Evolutionary conservation across 352 stramenopile species (phyloP), one percentile per base, ranked within the genome.

Genomic region (Aphanomyces euteiches): DNA sequence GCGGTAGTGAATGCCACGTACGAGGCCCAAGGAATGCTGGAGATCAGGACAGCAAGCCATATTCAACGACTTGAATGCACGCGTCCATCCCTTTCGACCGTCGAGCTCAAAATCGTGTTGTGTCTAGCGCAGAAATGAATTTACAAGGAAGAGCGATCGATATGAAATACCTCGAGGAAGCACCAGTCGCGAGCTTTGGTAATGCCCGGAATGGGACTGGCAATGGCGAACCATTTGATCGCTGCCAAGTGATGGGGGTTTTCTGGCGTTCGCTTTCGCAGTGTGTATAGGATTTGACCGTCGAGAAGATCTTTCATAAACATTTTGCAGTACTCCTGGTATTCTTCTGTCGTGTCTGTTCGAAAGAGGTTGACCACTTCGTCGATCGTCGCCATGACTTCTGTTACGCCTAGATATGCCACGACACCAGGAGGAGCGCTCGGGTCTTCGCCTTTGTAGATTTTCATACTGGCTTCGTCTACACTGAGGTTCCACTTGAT

Each of bases 1-100:
- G 71, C 89, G 79, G 76, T 92, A 88, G 50, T 90, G 81, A 65
- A 78, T 88, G 53, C 78, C 84, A 7, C 84, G 80, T 15, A 92
- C 82, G 57, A 89, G 78, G 17, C 63, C 75, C 19, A 85, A 78
- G 37, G 78, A 75, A 61, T 68, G 69, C 69, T 82, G 73, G 10
- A 90, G 56, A 56, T 90, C 81, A 2, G 83, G 83, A 48, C 81
- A 89, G 54, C 78, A 85, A 41, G 79, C 73, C 48, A 92, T 64
- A 45, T 84, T 88, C 67, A 92, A 79, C 28, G 80, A 89, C 69
- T 90, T 82, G 68, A 83, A 89, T 5, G 80, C 87, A 0, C 83
- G 84, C 28, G 90, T 83, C 83, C 83, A 92, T 17, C 84, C 84
- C 5, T 81, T 76, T 34, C 79, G 77, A 13, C 82, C 82, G 47